These are phyloP conservation scores for Saccharum hybrid DNA, from an alignment of 202 grass and related monocot species.

Conservation along the genomic window DNA sequence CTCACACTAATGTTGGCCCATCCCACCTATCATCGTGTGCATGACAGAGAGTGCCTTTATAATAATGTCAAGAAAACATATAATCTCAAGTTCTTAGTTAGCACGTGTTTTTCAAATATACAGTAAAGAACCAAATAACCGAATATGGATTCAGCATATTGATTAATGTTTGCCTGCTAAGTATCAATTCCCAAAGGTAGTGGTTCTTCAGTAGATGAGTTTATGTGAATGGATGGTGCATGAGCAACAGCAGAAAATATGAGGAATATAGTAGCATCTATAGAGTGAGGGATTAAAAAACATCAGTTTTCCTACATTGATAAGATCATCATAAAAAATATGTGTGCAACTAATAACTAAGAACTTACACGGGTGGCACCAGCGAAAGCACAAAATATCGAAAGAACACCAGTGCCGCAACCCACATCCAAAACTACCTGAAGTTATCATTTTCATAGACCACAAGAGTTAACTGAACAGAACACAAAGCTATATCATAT, in stretches of 20 bases:
- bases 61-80: background rate
- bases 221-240: background rate
- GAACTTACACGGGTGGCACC: slow-evolving; percentile 86
- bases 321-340: slow-evolving; percentile 17
- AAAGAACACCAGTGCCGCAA: slow-evolving; percentile 93
- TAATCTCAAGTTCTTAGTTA: background rate
- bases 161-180: background rate
- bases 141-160: background rate
- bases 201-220: background rate
- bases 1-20: background rate
- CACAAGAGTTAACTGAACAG: slow-evolving; percentile 30
- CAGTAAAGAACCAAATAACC: slow-evolving; percentile 13
- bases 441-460: slow-evolving; percentile 31
- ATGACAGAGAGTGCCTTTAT: background rate
- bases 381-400: slow-evolving; percentile 93
- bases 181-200: slow-evolving; percentile 8
- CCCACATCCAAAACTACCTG: slow-evolving; percentile 99
- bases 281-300: slow-evolving; percentile 23
- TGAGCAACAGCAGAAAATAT: background rate
- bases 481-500: slow-evolving; percentile 14
- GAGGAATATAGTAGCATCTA: background rate
- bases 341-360: slow-evolving; percentile 23
- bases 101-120: slow-evolving; percentile 30
- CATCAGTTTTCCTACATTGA: background rate
- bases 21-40: background rate